Base-by-base conservation (phyloP, 2,329 filamentous ascomycete genomes). In the Endocalyx cinctus region DNA sequence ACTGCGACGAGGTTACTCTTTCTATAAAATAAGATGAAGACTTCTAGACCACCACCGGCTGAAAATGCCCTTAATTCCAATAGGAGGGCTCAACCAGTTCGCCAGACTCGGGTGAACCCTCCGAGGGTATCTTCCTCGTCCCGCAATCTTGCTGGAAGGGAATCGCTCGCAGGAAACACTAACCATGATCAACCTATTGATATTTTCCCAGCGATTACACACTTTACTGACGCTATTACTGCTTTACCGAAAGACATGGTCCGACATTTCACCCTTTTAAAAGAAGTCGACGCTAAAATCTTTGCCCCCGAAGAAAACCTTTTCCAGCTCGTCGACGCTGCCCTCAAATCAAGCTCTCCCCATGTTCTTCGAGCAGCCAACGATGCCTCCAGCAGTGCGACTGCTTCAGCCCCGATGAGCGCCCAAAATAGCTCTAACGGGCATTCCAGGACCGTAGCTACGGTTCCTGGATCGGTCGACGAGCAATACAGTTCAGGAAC, bases 261-360 rank as follows among this genome's bases (percentile, higher is more conserved):
- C 49, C 82, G 88, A 55, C 90, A 98, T 61, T 95, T 95, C 51
- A 96, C 90, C 20, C 75, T 97, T 36, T 72, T 98, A 48, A 96
- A 96, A 60, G 92, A 98, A 65, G 92, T 97, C 29, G 92, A 98
- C 66, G 90, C 90, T 43, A 98, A 98, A 66, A 85, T 94, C 45
- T 92, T 89, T 62, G 81, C 80, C 17, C 84, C 92, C 6, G 87
- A 95, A 58, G 84, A 92, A 50, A 76, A 82, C 52, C 73, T 98
- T 38, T 81, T 84, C 54, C 75, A 83, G 54, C 72, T 94, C 41
- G 77, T 94, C 49, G 72, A 81, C 41, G 72, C 72, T 33, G 78
- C 84, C 41, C 61, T 76, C 42, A 69, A 69, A 45, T 62, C 69
- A 19, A 68, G 66, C 39, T 57, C 63, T 18, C 67, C 70, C 34